phyloP scores from a whole-genome alignment of 257 asterid genomes.

The Datura wrightii region DNA sequence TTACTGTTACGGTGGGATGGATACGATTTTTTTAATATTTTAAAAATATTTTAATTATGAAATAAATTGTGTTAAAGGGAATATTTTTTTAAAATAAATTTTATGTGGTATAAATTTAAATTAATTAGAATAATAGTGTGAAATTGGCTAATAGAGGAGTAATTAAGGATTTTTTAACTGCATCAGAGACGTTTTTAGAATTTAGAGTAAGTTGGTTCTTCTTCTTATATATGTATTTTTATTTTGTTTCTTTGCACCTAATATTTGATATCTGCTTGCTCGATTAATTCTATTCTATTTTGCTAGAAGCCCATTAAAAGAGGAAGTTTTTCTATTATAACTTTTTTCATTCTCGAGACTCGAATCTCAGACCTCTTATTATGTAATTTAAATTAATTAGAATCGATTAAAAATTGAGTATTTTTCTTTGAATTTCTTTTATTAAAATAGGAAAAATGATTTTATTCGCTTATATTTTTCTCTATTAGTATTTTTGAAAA shows the following conservation, averaged over 20 bases:
- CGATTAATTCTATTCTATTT: background rate
- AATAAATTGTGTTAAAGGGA: background rate
- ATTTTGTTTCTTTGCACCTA: background rate
- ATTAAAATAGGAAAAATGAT: background rate
- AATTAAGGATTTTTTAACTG: background rate
- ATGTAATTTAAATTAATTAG: too few species aligned
- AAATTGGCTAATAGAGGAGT: fast-evolving
- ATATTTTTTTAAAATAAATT: background rate
- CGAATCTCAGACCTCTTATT: background rate
- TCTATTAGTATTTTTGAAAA: background rate
- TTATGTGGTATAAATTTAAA: fast-evolving
- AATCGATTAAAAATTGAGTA: background rate
- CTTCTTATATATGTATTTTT: background rate
- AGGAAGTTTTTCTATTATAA: fast-evolving
- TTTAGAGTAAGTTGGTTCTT: background rate
- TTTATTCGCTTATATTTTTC: background rate
- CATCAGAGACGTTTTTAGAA: background rate
- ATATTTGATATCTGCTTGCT: background rate
- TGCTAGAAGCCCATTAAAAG: background rate
- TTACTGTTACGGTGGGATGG: fast-evolving
- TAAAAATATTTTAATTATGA: fast-evolving
- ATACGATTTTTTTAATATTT: background rate
- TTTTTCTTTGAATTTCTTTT: background rate
- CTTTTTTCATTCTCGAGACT: background rate
- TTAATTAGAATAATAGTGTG: background rate